phyloP scores from a whole-genome alignment of 2,329 filamentous ascomycete genomes.

The Metarhizium guizhouense region DNA sequence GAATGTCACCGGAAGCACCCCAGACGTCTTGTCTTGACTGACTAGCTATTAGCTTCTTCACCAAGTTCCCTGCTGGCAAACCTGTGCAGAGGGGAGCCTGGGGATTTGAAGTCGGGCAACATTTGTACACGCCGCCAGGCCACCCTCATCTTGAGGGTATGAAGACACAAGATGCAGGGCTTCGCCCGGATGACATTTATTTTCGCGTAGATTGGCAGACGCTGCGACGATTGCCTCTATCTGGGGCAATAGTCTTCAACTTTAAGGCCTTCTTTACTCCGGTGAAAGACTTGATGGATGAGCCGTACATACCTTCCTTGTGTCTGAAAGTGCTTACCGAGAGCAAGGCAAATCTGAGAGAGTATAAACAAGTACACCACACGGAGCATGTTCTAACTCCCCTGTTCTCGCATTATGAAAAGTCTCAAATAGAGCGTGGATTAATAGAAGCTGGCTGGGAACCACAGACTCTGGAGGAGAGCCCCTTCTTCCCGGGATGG shows the following conservation, averaged over 20 bases:
- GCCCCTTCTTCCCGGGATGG: constrained; percentile 67
- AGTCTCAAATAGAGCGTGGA: constrained; percentile 56
- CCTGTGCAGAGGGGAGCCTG: constrained; percentile 80
- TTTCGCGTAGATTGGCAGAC: constrained; percentile 87
- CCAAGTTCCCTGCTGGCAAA: constrained; percentile 62
- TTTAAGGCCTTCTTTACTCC: constrained; percentile 84
- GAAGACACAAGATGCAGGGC: constrained; percentile 47
- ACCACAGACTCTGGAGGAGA: constrained; percentile 60
- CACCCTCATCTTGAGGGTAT: constrained; percentile 52
- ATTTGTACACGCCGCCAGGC: constrained; percentile 65
- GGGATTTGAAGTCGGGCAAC: constrained; percentile 68
- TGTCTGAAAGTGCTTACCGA: constrained; percentile 60
- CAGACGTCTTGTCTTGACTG: not conserved
- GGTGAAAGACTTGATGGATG: constrained; percentile 56
- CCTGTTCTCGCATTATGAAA: constrained; percentile 51
- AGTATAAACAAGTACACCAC: constrained; percentile 78
- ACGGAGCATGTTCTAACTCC: constrained; percentile 65
- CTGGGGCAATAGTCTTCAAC: constrained; percentile 71
- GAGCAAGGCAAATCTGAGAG: constrained; percentile 56
- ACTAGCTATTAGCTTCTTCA: constrained; percentile 56
- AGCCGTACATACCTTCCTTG: constrained; percentile 64
- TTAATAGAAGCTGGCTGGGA: constrained; percentile 55
- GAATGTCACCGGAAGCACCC: too few relatives aligned
- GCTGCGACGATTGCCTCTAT: constrained; percentile 67
- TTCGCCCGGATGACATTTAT: constrained; percentile 51